phyloP scores from a whole-genome alignment of 164 flowering plant genomes.

The Magnolia officinalis region DNA sequence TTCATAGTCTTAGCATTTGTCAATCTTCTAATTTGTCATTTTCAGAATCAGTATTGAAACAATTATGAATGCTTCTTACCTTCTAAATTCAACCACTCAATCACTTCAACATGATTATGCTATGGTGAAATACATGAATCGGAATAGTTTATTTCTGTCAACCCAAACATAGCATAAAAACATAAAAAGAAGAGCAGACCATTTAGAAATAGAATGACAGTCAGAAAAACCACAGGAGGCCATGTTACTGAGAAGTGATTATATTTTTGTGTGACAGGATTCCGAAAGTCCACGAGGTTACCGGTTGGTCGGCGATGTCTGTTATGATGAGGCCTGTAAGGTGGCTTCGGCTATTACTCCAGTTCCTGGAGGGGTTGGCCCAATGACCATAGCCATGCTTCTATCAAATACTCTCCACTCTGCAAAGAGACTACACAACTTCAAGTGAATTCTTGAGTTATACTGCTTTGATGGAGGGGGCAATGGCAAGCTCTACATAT shows the following conservation, averaged over 20 bases:
- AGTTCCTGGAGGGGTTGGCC: constrained; percentile 98
- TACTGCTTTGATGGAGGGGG: neutral
- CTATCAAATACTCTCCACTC: constrained; percentile 79
- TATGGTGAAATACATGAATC: too few species aligned
- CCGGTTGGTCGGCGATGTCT: constrained; percentile 88
- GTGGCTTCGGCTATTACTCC: constrained; percentile 95
- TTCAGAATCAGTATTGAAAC: too few species aligned
- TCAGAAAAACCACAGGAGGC: too few species aligned
- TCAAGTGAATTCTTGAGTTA: constrained; percentile 31
- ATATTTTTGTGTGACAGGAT: constrained; percentile 44
- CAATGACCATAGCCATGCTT: constrained; percentile 98
- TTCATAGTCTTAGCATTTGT: too few species aligned
- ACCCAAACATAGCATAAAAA: too few species aligned
- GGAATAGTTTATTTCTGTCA: too few species aligned
- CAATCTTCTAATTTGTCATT: too few species aligned
- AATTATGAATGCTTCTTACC: too few species aligned
- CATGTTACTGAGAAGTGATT: neutral
- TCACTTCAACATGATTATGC: too few species aligned
- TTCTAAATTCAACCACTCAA: too few species aligned
- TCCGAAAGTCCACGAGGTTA: constrained; percentile 65
- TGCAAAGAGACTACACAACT: constrained; percentile 61
- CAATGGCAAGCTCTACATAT: neutral
- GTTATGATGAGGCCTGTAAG: constrained; percentile 77
- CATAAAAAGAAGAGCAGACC: too few species aligned
- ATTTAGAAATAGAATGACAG: too few species aligned